A percentile compares a stretch with the other conserved stretches of the same genome.
These are phyloP conservation scores for Porpolomopsis calyptriformis DNA, from an alignment of 768 basidiomycete species.

Conservation along the genomic window DNA sequence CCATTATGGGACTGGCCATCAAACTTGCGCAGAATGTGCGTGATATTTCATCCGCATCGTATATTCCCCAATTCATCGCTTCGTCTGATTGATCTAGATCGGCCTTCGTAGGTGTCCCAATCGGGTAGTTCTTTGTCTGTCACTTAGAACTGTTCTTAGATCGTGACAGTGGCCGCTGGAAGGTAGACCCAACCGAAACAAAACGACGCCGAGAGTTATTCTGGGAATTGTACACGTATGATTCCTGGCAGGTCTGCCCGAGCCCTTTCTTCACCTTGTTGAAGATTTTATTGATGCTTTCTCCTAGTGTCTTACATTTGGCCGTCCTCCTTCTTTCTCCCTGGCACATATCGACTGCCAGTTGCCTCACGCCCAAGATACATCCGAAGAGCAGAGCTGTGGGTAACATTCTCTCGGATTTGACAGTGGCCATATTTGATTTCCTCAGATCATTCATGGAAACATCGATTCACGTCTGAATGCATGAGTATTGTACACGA, in stretches of 20 bases:
- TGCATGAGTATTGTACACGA: slow-evolving; percentile 58
- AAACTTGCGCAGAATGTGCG: slow-evolving; percentile 63
- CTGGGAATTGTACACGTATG: slow-evolving; percentile 52
- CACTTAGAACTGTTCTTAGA: slow-evolving; percentile 28
- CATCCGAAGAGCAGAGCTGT: slow-evolving; percentile 51
- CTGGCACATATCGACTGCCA: slow-evolving; percentile 57
- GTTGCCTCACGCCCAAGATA: slow-evolving; percentile 41
- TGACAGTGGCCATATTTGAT: slow-evolving; percentile 55
- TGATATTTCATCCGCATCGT: slow-evolving; percentile 7
- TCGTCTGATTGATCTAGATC: slow-evolving; percentile 33
- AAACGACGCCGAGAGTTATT: slow-evolving; percentile 55
- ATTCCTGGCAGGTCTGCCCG: slow-evolving; percentile 35
- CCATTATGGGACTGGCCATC: slow-evolving; percentile 57
- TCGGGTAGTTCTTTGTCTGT: background rate
- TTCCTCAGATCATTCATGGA: slow-evolving; percentile 55
- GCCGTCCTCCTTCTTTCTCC: slow-evolving; percentile 60
- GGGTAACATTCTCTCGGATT: slow-evolving; percentile 50
- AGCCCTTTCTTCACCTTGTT: background rate
- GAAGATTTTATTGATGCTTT: background rate
- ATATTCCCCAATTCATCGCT: background rate
- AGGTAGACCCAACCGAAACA: slow-evolving; percentile 46
- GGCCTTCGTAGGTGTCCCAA: slow-evolving; percentile 46
- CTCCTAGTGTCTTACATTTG: slow-evolving; percentile 49
- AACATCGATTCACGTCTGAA: slow-evolving; percentile 52
- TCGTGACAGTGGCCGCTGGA: slow-evolving; percentile 62